Evolutionary conservation across 176 grass and related monocot species (phyloP), one percentile per base, ranked within the genome.

Genomic region (Eragrostis nindensis): DNA sequence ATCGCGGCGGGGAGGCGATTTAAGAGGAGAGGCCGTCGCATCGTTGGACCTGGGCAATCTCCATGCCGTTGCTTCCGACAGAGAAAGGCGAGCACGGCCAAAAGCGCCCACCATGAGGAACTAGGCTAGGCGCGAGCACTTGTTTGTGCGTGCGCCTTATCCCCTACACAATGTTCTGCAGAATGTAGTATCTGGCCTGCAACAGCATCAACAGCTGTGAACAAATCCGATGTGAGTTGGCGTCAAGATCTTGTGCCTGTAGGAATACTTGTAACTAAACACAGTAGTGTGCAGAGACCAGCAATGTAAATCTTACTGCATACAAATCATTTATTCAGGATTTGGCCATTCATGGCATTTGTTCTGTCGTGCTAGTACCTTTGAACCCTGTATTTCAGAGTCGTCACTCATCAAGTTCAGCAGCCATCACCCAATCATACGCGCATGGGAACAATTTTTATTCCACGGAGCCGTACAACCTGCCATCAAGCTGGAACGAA

Each of bases 71-170:
- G 32, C 19, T 25, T 36, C 32, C 66, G 57, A 6, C 50, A 1
- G 45, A 56, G 27, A 74, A 66, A 48, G 10, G 39, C 47, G 41
- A 40, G 71, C 54, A 57, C 29, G 29, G 86, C 80, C 86, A 79
- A 74, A 29, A 25, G 16, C 15, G 24, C 6, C 13, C 81, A 80
- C 42, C 5, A 5, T 1, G 18, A 73, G 21, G 32, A 32, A 17
- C 36, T 27, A 30, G n/a, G n/a, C 36, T 27, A 30, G 22, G 40
- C n/a, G n/a, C 15, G 8, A 25, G 55, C 52, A 3, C 43, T 48
- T 47, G 26, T 42, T 16, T 62, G 21, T 19, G 16, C 4, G 44
- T 6, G 43, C 21, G 3, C 29, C 3, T 82, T 29, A 62, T 55
- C 53, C 8, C 19, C 54, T 38, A 45, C 78, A 1, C 64, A 18